A percentile compares a stretch with the other conserved stretches of the same genome.
These are phyloP conservation scores for Monilinia laxa DNA, from an alignment of 2,329 filamentous ascomycete species.

Conservation along the genomic window DNA sequence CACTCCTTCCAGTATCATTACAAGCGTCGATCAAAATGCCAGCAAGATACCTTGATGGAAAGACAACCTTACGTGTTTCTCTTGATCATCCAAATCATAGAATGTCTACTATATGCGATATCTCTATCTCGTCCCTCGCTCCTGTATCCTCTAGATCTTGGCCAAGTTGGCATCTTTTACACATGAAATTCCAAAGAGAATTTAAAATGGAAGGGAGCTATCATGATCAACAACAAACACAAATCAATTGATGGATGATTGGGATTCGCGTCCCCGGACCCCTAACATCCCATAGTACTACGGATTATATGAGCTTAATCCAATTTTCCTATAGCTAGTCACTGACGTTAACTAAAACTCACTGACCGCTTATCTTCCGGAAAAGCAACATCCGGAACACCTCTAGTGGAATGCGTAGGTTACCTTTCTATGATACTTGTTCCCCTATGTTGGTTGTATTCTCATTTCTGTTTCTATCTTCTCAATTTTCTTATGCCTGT, in stretches of 20 bases:
- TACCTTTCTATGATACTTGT: not conserved
- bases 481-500: not conserved
- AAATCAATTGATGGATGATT: not conserved
- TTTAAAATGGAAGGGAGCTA: not conserved
- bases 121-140: not conserved
- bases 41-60: not conserved
- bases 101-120: not conserved
- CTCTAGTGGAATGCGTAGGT: constrained; percentile 11
- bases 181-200: not conserved
- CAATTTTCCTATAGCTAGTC: not conserved
- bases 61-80: no score
- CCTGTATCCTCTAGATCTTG: not conserved
- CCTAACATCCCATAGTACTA: not conserved
- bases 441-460: not conserved
- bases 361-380: constrained; percentile 9
- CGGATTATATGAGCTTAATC: not conserved
- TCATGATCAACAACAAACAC: not conserved
- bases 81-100: not conserved
- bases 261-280: not conserved
- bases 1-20: not conserved
- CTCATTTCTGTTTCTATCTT: not conserved
- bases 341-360: not conserved
- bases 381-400: constrained; percentile 10
- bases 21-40: not conserved
- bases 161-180: not conserved